Evolutionary conservation across 78 protist species (phyloP).

Genomic region (Dictyostelium discoideum): DNA sequence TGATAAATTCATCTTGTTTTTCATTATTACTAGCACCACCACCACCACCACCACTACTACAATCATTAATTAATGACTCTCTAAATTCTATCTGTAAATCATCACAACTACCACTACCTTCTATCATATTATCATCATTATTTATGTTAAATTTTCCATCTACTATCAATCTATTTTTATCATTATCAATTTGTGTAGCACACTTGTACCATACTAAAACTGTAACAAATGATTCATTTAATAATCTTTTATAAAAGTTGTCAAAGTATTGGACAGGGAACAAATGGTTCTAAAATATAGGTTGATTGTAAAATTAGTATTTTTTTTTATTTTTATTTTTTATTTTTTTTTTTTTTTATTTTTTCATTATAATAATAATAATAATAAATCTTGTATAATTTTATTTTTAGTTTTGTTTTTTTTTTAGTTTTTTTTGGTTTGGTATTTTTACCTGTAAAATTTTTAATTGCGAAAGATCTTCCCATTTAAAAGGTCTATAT

Average conservation of each 20-base stretch:
- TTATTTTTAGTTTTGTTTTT: too few relatives aligned
- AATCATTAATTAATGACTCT: neutral
- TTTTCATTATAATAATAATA: too few relatives aligned
- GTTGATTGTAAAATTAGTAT: neutral
- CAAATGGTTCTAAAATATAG: conserved; percentile 15
- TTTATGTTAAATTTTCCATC: neutral
- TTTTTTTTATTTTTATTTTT: too few relatives aligned
- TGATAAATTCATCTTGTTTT: neutral
- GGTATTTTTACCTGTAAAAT: neutral
- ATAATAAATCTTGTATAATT: too few relatives aligned
- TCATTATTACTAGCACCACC: too few relatives aligned
- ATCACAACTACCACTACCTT: neutral
- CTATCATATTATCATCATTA: neutral
- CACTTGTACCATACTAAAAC: conserved; percentile 12
- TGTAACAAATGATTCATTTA: neutral
- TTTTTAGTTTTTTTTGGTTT: neutral
- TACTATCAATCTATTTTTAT: neutral
- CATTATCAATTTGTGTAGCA: neutral
- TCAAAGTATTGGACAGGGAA: conserved; percentile 57
- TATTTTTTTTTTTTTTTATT: too few relatives aligned
- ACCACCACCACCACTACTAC: neutral
- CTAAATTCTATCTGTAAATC: neutral
- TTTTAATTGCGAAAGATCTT: conserved; percentile 16
- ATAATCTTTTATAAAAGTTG: conserved; percentile 33
- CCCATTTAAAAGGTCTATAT: conserved; percentile 35